phyloP scores from a whole-genome alignment of 2,329 filamentous ascomycete genomes.

The Trichoderma atroviride region DNA sequence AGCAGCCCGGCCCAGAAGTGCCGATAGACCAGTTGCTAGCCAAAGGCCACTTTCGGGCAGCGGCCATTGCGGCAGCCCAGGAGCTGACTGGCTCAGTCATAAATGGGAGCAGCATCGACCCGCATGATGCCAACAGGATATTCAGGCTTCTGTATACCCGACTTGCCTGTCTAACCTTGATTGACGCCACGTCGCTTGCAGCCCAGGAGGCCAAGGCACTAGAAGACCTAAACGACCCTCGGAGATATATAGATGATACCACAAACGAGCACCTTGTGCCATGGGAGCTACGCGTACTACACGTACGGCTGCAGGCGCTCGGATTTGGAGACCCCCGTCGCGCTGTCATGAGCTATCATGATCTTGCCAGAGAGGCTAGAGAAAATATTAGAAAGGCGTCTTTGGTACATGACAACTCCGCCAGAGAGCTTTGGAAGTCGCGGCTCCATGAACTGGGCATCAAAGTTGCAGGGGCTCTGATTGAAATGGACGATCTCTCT shows the following conservation, averaged over 20 bases:
- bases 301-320: slow-evolving; percentile 80
- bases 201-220: slow-evolving; percentile 67
- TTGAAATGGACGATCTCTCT: slow-evolving; percentile 86
- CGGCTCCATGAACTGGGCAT: slow-evolving; percentile 76
- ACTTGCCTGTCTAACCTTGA: slow-evolving; percentile 78
- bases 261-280: slow-evolving; percentile 70
- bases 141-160: slow-evolving; percentile 80
- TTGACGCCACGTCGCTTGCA: slow-evolving; percentile 70
- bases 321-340: slow-evolving; percentile 83
- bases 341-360: slow-evolving; percentile 88
- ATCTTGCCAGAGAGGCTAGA: slow-evolving; percentile 78
- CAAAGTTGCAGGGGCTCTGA: slow-evolving; percentile 64
- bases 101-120: slow-evolving; percentile 46
- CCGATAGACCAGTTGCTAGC: slow-evolving; percentile 69
- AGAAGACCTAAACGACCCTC: slow-evolving; percentile 60
- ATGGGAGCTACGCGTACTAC: slow-evolving; percentile 83
- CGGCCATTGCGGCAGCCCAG: slow-evolving; percentile 68
- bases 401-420: slow-evolving; percentile 52
- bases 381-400: slow-evolving; percentile 55
- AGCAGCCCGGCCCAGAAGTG: slow-evolving; percentile 64
- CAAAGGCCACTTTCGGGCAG: slow-evolving; percentile 76
- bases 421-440: slow-evolving; percentile 67
- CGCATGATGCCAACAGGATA: slow-evolving; percentile 65
- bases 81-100: slow-evolving; percentile 57
- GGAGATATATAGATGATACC: slow-evolving; percentile 58